Evolutionary conservation across 164 flowering plant genomes (phyloP), one percentile per base, ranked within the genome.

Genomic region (Chimonanthus salicifolius): DNA sequence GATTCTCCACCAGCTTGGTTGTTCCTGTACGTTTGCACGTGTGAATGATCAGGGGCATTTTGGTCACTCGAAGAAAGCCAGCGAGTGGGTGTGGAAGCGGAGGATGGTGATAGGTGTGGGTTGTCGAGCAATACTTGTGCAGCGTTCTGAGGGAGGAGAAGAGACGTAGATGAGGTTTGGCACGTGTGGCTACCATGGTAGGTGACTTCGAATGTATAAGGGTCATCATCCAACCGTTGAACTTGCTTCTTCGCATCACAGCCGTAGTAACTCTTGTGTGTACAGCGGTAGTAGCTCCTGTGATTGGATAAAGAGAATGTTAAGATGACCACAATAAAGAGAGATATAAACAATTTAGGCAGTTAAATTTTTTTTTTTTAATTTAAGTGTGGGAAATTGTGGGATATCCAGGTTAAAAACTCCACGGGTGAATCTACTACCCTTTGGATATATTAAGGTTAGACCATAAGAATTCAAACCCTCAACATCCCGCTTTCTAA

Each of bases 161-260:
- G 69, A 16, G 65, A 4, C 44, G n/a, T 8, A n/a, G 63, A 2
- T 7, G 63, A 16, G 18, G 75, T 65, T 43, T 58, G 18, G 65
- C 75, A 73, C 43, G 71, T 66, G 44, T 73, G 75, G 63, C 0
- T 15, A 6, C 64, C 64, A 2, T 9, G 15, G 54, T 66, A 67
- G 0, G 88, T 88, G 7, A 92, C 84, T 72, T 88, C 84, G 62
- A 82, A 89, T 0, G 79, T 90, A 83, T 33, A 54, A 11, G 91
- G 91, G 54, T 94, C 88, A 3, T 85, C 69, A 58, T 92, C 92
- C 2, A 85, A 78, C 4, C 97, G 78, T 77, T 94, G 98, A 11
- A 90, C 97, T 76, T 86, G 95, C 79, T 92, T 94, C 86, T 89
- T 94, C 6, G 98, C 98, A 1, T 85, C 85, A 75, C 98, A 94